Conservation (phyloP, 352 stramenopile species). For the Phytophthora idaei region DNA sequence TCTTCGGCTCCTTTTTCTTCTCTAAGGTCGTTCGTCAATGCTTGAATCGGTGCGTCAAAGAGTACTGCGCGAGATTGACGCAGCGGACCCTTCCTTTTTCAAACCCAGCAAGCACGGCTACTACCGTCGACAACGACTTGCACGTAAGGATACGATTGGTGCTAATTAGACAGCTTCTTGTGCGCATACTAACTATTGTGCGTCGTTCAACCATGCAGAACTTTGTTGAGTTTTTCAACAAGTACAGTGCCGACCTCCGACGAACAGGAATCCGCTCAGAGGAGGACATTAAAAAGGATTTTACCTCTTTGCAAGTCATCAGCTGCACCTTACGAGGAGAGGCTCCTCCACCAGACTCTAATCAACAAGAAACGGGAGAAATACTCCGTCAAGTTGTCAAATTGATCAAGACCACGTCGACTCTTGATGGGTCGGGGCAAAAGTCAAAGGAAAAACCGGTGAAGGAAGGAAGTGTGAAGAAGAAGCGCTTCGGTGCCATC, state of each 20-base stretch:
- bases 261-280: constrained; percentile 70
- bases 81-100: constrained; percentile 65
- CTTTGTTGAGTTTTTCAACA: constrained; percentile 74
- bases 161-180: not conserved
- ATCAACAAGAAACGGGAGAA: constrained; percentile 36
- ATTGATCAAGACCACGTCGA: constrained; percentile 68
- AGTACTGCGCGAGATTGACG: constrained; percentile 69
- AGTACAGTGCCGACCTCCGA: constrained; percentile 68
- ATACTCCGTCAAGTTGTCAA: constrained; percentile 63
- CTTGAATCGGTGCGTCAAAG: constrained; percentile 66
- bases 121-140: constrained; percentile 64
- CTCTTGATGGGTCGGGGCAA: constrained; percentile 47
- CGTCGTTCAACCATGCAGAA: constrained; percentile 33
- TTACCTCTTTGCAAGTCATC: constrained; percentile 58
- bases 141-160: constrained; percentile 38
- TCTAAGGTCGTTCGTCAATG: constrained; percentile 77
- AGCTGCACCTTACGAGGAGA: constrained; percentile 44
- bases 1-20: constrained; percentile 86
- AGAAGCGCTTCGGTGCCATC: constrained; percentile 43
- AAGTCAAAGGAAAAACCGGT: constrained; percentile 53
- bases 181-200: constrained; percentile 1
- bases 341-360: constrained; percentile 27
- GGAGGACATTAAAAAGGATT: constrained; percentile 74
- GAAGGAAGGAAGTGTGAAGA: constrained; percentile 54
- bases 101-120: constrained; percentile 39